Base-by-base conservation (phyloP, 306 rosid species). In the Elaeagnus macrophylla region DNA sequence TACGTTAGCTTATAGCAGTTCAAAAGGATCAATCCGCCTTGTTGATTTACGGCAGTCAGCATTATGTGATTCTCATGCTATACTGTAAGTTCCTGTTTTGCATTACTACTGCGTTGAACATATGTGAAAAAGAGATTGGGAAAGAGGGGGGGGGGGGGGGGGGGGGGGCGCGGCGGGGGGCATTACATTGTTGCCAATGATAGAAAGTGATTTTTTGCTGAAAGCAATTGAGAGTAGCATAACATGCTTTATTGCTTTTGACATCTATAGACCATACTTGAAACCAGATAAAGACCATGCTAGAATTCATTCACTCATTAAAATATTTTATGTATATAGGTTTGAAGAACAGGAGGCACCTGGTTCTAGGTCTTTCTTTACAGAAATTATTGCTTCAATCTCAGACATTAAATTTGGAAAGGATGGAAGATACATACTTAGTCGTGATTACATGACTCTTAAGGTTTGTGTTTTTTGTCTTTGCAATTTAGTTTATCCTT, bases 1-100 rank as follows among this genome's bases (percentile, higher is more conserved):
- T 74, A 62, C 81, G 64, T 83, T 85, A 48, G 84, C 89, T 51
- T 79, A 81, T 71, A 74, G 86, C 71, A 74, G 89, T 81, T 85
- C 94, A 49, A 76, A 77, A 70, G 94, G 94, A 35, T 67, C 74
- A 37, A 77, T 85, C 69, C 84, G 78, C 55, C 73, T 81, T 35
- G 82, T 61, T 56, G 94, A 85, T 81, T 74, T 85, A 89, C 77
- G 94, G 45, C 80, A 63, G 52, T 75, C 89, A 39, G 83, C 88
- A 39, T 61, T 70, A 71, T 81, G 89, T 56, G 94, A 81, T 53
- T 70, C 72, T 52, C 62, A 73, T 67, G 83, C 83, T 47, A 58
- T 59, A 67, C 62, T 79, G 94, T 84, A 64, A 64, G 83, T 77
- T 59, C 56, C 39, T 7, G 54, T 12, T 48, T 42, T 32, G 12